phyloP scores from a whole-genome alignment of 176 grass and related monocot genomes.

The Alloteropsis semialata region DNA sequence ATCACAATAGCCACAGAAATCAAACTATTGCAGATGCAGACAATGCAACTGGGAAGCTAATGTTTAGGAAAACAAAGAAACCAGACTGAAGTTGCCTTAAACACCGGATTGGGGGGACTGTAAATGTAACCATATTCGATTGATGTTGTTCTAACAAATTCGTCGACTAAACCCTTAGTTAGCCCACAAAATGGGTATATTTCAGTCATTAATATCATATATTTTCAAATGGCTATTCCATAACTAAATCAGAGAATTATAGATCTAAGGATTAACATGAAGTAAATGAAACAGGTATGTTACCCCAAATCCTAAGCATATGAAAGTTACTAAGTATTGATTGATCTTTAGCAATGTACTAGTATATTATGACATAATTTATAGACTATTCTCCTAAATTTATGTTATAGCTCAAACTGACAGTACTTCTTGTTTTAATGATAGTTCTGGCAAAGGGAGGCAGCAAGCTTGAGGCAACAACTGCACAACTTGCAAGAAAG shows the following conservation, averaged over 20 bases:
- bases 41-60: background rate
- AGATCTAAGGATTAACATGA: background rate
- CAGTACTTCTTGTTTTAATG: constrained; percentile 22
- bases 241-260: constrained; percentile 14
- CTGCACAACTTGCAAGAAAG: constrained; percentile 76
- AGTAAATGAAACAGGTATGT: background rate
- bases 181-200: background rate
- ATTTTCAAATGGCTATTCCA: background rate
- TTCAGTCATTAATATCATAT: background rate
- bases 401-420: constrained; percentile 3
- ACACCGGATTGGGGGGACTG: background rate
- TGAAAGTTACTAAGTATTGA: background rate
- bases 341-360: background rate
- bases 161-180: background rate
- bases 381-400: background rate
- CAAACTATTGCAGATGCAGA: background rate
- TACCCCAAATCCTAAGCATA: background rate
- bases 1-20: background rate
- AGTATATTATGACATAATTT: background rate
- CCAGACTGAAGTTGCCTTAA: background rate
- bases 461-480: constrained; percentile 80
- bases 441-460: constrained; percentile 71
- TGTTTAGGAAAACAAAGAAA: background rate
- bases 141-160: background rate
- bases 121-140: background rate